Evolutionary conservation across 2,329 filamentous ascomycete species (phyloP).

Genomic region (Fusarium secorum): DNA sequence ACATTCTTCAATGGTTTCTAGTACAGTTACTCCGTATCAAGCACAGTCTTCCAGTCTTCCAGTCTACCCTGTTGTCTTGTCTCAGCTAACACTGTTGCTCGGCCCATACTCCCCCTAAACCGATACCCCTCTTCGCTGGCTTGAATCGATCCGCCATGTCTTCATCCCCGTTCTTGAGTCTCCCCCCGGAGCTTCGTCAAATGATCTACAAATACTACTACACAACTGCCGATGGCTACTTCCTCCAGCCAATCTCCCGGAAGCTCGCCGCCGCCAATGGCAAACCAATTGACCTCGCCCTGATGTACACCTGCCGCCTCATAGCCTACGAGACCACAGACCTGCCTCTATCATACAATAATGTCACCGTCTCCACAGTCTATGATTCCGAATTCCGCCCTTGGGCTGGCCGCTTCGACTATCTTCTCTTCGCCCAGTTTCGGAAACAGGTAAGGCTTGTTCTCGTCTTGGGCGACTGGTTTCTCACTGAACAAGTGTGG

Average conservation of each 20-base stretch:
- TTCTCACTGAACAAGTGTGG: background rate
- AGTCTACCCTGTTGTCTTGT: background rate
- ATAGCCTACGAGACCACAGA: background rate
- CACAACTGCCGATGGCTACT: background rate
- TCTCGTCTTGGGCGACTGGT: rapidly evolving
- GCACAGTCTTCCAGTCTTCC: background rate
- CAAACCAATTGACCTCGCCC: background rate
- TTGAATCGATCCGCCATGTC: background rate
- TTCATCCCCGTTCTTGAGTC: background rate
- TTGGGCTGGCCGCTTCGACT: background rate
- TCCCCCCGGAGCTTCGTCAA: background rate
- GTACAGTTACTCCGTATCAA: background rate
- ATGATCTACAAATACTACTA: background rate
- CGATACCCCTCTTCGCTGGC: background rate
- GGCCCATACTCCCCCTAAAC: rapidly evolving
- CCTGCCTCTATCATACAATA: background rate
- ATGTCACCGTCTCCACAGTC: background rate
- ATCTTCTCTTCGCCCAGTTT: rapidly evolving
- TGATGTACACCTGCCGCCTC: background rate
- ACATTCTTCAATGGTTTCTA: rapidly evolving
- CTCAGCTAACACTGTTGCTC: background rate
- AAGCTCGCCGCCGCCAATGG: background rate
- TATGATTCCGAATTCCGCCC: background rate
- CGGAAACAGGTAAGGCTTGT: rapidly evolving
- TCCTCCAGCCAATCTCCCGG: background rate